phyloP scores from a whole-genome alignment of 2,329 filamentous ascomycete species.

The Blastomyces parvus region DNA sequence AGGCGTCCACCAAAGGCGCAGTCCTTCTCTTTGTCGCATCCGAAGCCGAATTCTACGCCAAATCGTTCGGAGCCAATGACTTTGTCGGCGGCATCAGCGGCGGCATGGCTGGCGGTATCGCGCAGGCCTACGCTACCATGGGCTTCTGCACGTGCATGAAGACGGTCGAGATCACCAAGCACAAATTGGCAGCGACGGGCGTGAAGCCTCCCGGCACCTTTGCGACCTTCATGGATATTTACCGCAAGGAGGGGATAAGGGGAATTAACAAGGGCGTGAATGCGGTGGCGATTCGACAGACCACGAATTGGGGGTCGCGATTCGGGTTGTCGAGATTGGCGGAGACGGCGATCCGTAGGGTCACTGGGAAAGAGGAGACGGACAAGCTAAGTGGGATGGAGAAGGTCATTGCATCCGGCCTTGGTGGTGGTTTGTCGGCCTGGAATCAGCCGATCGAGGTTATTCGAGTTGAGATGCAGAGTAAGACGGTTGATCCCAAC shows the following conservation, averaged over 20 bases:
- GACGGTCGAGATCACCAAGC: conserved; percentile 98
- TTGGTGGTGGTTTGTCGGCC: conserved; percentile 89
- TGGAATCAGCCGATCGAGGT: conserved; percentile 99
- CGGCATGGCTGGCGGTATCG: conserved; percentile 88
- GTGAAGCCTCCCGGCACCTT: conserved; percentile 84
- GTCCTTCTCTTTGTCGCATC: conserved; percentile 98
- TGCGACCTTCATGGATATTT: conserved; percentile 94
- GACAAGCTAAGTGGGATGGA: conserved; percentile 70
- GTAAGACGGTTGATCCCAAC: conserved; percentile 95
- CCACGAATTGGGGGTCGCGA: conserved; percentile 97
- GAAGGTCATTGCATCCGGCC: conserved; percentile 76
- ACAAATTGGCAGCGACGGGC: conserved; percentile 79
- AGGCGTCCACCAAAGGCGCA: conserved; percentile 98
- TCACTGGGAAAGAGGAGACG: conserved; percentile 67
- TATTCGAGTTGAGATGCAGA: conserved; percentile 99
- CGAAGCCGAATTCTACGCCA: conserved; percentile 93
- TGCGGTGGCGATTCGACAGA: conserved; percentile 94
- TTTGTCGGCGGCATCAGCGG: conserved; percentile 83
- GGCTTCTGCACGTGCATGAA: conserved; percentile 99
- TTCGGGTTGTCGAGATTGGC: conserved; percentile 90
- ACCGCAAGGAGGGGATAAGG: conserved; percentile 80
- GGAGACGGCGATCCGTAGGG: conserved; percentile 73
- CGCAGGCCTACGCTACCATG: conserved; percentile 98
- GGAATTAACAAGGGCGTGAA: conserved; percentile 99
- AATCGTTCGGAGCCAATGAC: conserved; percentile 68